phyloP scores from a whole-genome alignment of 164 flowering plant species.

The Litsea cubeba region DNA sequence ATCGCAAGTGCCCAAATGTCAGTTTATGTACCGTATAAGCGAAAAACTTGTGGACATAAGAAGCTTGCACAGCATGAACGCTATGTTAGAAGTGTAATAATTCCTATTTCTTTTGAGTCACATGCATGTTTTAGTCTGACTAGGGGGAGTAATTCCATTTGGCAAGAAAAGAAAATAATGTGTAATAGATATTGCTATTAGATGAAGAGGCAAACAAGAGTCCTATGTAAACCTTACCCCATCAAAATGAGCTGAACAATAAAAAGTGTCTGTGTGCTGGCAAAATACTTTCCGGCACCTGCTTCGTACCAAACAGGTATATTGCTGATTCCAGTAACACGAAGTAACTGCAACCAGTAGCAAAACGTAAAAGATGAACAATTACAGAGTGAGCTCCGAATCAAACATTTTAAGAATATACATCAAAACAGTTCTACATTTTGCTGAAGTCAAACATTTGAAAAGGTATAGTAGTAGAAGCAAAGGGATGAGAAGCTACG shows the following conservation, averaged over 20 bases:
- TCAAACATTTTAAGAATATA: not conserved
- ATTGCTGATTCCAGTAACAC: constrained; percentile 60
- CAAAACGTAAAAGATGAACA: not conserved
- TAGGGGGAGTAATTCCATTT: too few relatives aligned
- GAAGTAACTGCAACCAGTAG: constrained; percentile 54
- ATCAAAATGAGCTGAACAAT: constrained; percentile 71
- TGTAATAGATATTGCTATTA: not conserved
- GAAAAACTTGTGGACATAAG: not conserved
- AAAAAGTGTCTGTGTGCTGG: constrained; percentile 67
- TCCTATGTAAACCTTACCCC: constrained; percentile 46
- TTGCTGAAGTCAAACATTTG: not conserved
- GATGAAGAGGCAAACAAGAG: not conserved
- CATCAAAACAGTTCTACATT: not conserved
- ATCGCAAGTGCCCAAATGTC: not conserved
- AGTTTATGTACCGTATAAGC: too few relatives aligned
- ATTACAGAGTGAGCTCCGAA: not conserved
- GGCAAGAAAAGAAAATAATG: not conserved
- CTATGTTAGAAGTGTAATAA: too few relatives aligned
- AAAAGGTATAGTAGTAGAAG: not conserved
- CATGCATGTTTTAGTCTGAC: not conserved
- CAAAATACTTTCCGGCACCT: constrained; percentile 77
- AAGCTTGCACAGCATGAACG: not conserved
- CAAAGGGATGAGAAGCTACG: not conserved
- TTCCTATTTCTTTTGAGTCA: not conserved
- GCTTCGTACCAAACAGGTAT: constrained; percentile 93